Evolutionary conservation across 2,329 filamentous ascomycete species (phyloP), one percentile per base, ranked within the genome.

Genomic region (Ascocoryne sarcoides): DNA sequence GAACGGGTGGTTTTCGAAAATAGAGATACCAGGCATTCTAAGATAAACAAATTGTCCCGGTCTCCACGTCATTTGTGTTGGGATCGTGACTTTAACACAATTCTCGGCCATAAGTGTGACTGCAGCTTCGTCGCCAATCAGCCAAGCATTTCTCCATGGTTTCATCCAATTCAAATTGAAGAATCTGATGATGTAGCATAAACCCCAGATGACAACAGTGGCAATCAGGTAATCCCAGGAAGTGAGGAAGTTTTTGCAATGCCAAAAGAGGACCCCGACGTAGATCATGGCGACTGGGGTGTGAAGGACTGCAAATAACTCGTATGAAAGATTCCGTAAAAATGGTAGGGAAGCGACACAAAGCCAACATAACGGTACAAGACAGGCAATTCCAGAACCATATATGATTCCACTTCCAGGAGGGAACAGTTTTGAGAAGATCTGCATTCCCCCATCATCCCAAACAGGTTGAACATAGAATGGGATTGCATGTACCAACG

Each of bases 11-110:
- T 94, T 95, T 51, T 95, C 86, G 43, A 95, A 79, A 2, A 93
- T 62, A 0, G 88, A 89, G 51, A 96, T 88, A 1, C 86, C 86
- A 0, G 90, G 90, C 82, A 96, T 94, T 38, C 90, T 79, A 15
- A 96, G 71, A 59, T 95, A 96, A 14, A 95, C 84, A 53, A 93
- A 95, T 62, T 96, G 92, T 4, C 90, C 92, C 0, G 90, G 88
- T 57, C 79, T 82, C 90, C 90, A 96, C 47, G 77, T 81, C 73
- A 93, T 84, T 61, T 90, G 86, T 0, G 90, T 95, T 1, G 90
- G 88, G 37, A 96, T 84, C 0, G 90, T 95, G 51, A 96, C 76
- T 61, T 95, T 95, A 65, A 96, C 82, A n/a, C 87, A 86, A 56
- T 93, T 90, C 55, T 95, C 88, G 2, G 87, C 81, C 68, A 96